Base-by-base conservation (phyloP, 106 monocot genomes). In the Dioscorea zingiberensis region DNA sequence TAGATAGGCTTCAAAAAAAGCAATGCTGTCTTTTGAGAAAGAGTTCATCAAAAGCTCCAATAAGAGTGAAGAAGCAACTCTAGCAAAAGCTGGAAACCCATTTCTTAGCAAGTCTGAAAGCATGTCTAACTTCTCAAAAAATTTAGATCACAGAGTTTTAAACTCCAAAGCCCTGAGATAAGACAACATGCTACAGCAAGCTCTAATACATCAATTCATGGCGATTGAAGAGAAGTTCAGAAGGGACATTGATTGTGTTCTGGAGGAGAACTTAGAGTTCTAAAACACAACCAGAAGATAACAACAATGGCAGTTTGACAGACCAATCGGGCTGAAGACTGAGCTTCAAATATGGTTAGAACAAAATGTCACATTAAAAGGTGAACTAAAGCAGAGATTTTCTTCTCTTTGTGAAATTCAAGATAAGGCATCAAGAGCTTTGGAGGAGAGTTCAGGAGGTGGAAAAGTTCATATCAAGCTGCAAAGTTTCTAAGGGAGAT, bases 201-300 rank as follows among this genome's bases (percentile, higher is more conserved):
- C 19, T 13, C 7, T 32, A 18, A 67, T 21, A 2, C n/a, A 55
- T 55, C 56, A n/a, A 27, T 25, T 32, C 53, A 17, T 54, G 48
- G 55, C 76, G 1, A 29, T 81, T 2, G 91, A 87, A 67, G 87
- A 80, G 8, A 91, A 81, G 64, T 87, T 95, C 59, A 83, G 91
- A 73, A 77, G 58, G n/a, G 91, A 95, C 2, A 83, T 95, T 26
- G 88, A 95, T 61, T 59, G 74, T 8, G 44, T 95, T 4, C 72
- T 95, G 21, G 91, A 91, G 18, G 85, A 95, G 72, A 95, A 95
- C 74, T 71, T 95, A 26, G 85, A 88, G 44, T 95, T 95, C 67
- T 95, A 78, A 60, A 62, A 16, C 55, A n/a, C 55, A 71, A 22
- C 64, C 76, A 23, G 57, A n/a, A n/a, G n/a, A 55, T 3, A 55